Evolutionary conservation across 2,329 filamentous ascomycete genomes (phyloP), one percentile per base, ranked within the genome.

Genomic region (Beauveria australis): DNA sequence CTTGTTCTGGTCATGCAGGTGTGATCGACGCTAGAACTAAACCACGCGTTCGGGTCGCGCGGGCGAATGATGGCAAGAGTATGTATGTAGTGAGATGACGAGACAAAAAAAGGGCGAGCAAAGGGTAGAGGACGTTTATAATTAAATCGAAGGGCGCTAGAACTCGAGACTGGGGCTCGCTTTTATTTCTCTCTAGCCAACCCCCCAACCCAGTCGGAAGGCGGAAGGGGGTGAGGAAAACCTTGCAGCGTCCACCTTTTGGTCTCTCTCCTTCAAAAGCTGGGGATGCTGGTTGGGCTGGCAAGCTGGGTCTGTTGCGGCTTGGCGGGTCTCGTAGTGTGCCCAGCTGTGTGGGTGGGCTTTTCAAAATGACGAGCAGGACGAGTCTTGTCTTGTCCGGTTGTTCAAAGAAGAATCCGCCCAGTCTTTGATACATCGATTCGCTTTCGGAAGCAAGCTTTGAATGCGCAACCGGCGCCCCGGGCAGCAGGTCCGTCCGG

Each of bases 81-180:
- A 55, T 64, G 60, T 43, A 62, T 64, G 60, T 43, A 62, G 53
- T 33, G 46, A 53, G 48, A 59, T 37, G 30, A 18, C 30, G 60
- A 30, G 43, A 57, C 19, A 65, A 62, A 44, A 59, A 46, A 63
- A 63, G 59, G 48, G 59, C 57, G 40, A 62, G 62, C 30, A 57
- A 40, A n/a, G 41, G 33, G 4, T 62, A 44, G 60, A 52, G 63
- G 63, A 41, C 55, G 62, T 53, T 60, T 53, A 47, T 57, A 48
- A 54, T 54, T 41, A 41, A 41, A 26, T 52, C 19, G 43, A 55
- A 54, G n/a, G 59, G n/a, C 59, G 43, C 51, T 48, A 62, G 57
- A 55, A 47, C 58, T 24, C 22, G 53, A 47, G 48, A 28, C 49
- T 46, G 48, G 49, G 49, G 46, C 47, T 46, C 22, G 55, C 55